Base-by-base conservation (phyloP, 1,284 basidiomycete genomes). In the Gymnopus androsaceus region DNA sequence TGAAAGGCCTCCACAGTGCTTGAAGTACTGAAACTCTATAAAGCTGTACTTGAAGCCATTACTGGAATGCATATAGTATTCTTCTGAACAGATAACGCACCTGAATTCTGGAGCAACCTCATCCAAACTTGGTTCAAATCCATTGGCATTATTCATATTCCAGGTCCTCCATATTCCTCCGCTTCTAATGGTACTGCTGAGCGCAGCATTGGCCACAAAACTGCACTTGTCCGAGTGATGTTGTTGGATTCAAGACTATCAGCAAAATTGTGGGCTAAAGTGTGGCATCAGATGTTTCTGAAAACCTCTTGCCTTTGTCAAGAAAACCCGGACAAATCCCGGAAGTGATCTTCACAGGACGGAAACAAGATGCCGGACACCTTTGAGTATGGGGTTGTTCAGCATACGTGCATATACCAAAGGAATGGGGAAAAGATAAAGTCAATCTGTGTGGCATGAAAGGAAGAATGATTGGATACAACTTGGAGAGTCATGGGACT, bases 21-120 rank as follows among this genome's bases (percentile, higher is more conserved):
- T n/a, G n/a, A n/a, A n/a, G n/a, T n/a, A n/a, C n/a, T n/a, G n/a
- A n/a, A n/a, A n/a, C n/a, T n/a, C n/a, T n/a, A n/a, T n/a, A n/a
- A n/a, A n/a, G n/a, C n/a, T n/a, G n/a, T n/a, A n/a, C n/a, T n/a
- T n/a, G n/a, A n/a, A n/a, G n/a, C n/a, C n/a, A n/a, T n/a, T n/a
- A n/a, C n/a, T n/a, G n/a, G n/a, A n/a, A n/a, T n/a, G n/a, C n/a
- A n/a, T n/a, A n/a, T n/a, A n/a, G n/a, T n/a, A n/a, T n/a, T n/a
- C n/a, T n/a, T n/a, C n/a, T n/a, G n/a, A n/a, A 54, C 42, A 3
- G 53, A 54, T 41, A 54, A 54, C 44, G 34, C 53, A 4, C 44
- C 44, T 14, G 53, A 54, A 30, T 47, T 47, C 14, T 3, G 44
- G 25, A 28, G 31, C 12, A 2, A 48, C 3, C 2, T 48, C 2